Evolutionary conservation across 2,329 filamentous ascomycete species (phyloP).

Genomic region (Amphichorda felina): DNA sequence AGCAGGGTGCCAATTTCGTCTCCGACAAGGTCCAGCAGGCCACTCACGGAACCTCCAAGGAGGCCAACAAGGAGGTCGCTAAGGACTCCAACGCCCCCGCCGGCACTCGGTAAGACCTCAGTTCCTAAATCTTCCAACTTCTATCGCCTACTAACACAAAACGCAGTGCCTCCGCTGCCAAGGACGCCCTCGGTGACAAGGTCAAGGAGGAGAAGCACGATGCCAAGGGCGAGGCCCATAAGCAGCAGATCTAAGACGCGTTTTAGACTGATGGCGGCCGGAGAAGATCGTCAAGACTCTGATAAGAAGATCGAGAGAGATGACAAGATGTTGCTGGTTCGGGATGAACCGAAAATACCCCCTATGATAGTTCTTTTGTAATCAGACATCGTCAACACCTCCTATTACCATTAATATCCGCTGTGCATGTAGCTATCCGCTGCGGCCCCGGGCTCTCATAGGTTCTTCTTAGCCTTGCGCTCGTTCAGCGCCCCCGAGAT

Average conservation of each 20-base stretch:
- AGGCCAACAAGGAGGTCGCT: conserved; percentile 57
- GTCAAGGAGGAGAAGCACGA: conserved; percentile 25
- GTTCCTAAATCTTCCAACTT: background rate
- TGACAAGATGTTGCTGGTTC: too few species aligned
- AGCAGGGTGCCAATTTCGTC: conserved; percentile 57
- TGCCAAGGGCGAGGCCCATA: conserved; percentile 27
- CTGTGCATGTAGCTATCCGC: too few species aligned
- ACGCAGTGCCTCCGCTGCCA: conserved; percentile 30
- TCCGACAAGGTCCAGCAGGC: conserved; percentile 48
- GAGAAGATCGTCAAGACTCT: background rate
- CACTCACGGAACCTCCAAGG: conserved; percentile 46
- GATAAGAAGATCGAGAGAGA: background rate
- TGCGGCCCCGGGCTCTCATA: too few species aligned
- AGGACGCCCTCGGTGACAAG: conserved; percentile 37
- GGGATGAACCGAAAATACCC: conserved; percentile 1
- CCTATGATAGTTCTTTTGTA: conserved; percentile 2
- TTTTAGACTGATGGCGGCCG: background rate
- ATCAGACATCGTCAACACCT: background rate
- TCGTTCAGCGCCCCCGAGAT: conserved; percentile 39
- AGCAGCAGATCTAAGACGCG: conserved; percentile 24
- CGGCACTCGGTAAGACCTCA: conserved; percentile 34
- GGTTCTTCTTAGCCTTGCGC: conserved; percentile 16
- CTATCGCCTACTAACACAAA: conserved; percentile 1
- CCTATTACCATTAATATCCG: too few species aligned
- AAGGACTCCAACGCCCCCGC: conserved; percentile 45